Conservation (phyloP, 2,329 filamentous ascomycete genomes). For the Chaetomiaceae sp. region DNA sequence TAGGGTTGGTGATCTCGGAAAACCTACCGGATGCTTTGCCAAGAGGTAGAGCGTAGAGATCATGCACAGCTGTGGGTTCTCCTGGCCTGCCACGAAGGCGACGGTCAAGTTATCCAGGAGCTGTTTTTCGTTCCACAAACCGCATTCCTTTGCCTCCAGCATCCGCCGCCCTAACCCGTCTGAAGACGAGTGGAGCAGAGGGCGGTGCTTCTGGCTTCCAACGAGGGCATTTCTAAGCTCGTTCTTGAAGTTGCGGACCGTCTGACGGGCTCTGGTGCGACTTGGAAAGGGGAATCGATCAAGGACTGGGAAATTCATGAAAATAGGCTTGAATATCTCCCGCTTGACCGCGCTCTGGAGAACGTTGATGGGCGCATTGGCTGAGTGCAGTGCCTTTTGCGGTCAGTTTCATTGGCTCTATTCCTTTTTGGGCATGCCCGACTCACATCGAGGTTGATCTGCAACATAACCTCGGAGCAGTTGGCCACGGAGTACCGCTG, state of each 20-base stretch:
- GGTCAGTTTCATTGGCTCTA: background rate
- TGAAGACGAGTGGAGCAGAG: background rate
- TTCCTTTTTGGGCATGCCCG: background rate
- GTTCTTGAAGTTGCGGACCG: conserved; percentile 15
- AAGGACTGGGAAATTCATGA: conserved; percentile 22
- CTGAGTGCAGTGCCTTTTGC: conserved; percentile 12
- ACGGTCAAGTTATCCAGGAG: conserved; percentile 21
- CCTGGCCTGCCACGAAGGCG: conserved; percentile 20
- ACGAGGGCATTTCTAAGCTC: conserved; percentile 15
- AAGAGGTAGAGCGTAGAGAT: conserved; percentile 22
- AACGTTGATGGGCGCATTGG: conserved; percentile 17
- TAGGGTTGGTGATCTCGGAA: background rate
- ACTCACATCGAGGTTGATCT: conserved; percentile 18
- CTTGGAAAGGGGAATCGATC: conserved; percentile 18
- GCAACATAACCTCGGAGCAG: conserved; percentile 19
- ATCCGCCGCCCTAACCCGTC: conserved; percentile 16
- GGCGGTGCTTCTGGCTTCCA: background rate
- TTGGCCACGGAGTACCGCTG: conserved; percentile 22
- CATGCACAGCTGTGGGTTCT: conserved; percentile 23
- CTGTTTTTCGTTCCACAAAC: conserved; percentile 18
- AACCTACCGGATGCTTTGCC: conserved; percentile 18
- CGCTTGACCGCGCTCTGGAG: conserved; percentile 20
- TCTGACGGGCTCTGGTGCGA: conserved; percentile 9
- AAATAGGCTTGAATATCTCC: conserved; percentile 22
- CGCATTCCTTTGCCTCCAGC: conserved; percentile 12